Evolutionary conservation across 225 moss, liverwort and hornwort genomes (phyloP).

Genomic region (Takakia lepidozioides): DNA sequence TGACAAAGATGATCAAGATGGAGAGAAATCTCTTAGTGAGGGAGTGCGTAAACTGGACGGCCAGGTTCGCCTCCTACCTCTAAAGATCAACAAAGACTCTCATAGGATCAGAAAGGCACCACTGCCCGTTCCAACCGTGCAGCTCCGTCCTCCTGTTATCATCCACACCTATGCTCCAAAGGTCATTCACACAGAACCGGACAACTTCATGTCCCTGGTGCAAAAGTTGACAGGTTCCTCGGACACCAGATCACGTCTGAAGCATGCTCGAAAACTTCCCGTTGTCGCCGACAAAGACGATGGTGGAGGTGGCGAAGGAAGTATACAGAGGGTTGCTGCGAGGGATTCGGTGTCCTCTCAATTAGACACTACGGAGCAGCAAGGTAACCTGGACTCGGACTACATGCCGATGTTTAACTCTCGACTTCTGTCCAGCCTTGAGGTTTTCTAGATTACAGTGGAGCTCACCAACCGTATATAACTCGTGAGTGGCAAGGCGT

Average conservation of each 20-base stretch:
- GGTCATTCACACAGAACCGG: conserved; percentile 59
- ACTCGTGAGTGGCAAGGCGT: too few species aligned
- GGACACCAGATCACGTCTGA: conserved; percentile 21
- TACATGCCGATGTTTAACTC: neutral
- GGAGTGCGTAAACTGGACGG: too few species aligned
- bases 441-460: too few species aligned
- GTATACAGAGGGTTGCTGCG: too few species aligned
- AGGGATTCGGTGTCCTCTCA: too few species aligned
- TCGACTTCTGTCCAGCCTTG: too few species aligned
- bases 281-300: conserved; percentile 14
- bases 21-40: too few species aligned
- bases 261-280: conserved; percentile 7
- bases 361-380: neutral
- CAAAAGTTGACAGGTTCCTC: conserved; percentile 72
- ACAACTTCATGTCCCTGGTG: conserved; percentile 63
- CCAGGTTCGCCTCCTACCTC: too few species aligned
- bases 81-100: conserved; percentile 34
- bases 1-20: too few species aligned
- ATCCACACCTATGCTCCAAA: conserved; percentile 77
- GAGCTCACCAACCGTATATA: too few species aligned
- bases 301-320: too few species aligned
- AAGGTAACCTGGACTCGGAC: neutral
- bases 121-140: conserved; percentile 58
- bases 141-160: conserved; percentile 78
- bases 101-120: conserved; percentile 53